Evolutionary conservation across 164 flowering plant species (phyloP).

Genomic region (Aristolochia contorta): DNA sequence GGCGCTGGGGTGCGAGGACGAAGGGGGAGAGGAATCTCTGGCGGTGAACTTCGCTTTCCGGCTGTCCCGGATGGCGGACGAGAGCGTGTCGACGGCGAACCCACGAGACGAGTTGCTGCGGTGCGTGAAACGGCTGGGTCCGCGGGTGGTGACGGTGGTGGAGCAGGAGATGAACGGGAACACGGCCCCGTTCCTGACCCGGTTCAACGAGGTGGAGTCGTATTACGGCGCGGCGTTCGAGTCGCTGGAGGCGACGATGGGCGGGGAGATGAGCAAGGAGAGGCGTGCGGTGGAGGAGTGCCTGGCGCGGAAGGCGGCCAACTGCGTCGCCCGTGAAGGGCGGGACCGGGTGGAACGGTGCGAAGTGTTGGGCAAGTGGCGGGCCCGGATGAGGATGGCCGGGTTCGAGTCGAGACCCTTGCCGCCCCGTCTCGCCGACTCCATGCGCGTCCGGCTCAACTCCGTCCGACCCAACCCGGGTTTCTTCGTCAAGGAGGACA

Average conservation of each 20-base stretch:
- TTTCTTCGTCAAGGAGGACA: conserved; percentile 51
- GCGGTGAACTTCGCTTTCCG: conserved; percentile 76
- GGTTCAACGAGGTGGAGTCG: conserved; percentile 43
- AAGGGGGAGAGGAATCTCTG: conserved; percentile 54
- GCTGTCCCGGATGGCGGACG: conserved; percentile 60
- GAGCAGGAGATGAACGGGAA: conserved; percentile 83
- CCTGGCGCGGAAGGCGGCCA: conserved; percentile 44
- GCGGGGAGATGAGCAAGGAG: conserved; percentile 27
- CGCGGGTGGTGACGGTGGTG: conserved; percentile 57
- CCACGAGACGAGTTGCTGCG: conserved; percentile 75
- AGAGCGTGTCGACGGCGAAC: conserved; percentile 86
- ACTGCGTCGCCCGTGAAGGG: conserved; percentile 82
- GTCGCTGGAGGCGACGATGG: conserved; percentile 47
- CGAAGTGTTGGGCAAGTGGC: conserved; percentile 93
- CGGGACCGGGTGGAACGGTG: conserved; percentile 75
- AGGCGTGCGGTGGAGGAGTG: conserved; percentile 51
- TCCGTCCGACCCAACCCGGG: conserved; percentile 42
- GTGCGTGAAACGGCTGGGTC: conserved; percentile 49
- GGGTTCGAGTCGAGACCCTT: conserved; percentile 52
- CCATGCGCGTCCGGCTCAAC: conserved; percentile 27
- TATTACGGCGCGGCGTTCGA: conserved; percentile 64
- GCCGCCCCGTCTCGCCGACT: conserved; percentile 39
- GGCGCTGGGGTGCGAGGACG: conserved; percentile 33
- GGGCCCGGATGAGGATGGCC: conserved; percentile 92
- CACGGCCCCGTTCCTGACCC: conserved; percentile 59